These are phyloP conservation scores for Pouteria glomerata DNA, from an alignment of 148 eudicot genomes.

Conservation along the genomic window DNA sequence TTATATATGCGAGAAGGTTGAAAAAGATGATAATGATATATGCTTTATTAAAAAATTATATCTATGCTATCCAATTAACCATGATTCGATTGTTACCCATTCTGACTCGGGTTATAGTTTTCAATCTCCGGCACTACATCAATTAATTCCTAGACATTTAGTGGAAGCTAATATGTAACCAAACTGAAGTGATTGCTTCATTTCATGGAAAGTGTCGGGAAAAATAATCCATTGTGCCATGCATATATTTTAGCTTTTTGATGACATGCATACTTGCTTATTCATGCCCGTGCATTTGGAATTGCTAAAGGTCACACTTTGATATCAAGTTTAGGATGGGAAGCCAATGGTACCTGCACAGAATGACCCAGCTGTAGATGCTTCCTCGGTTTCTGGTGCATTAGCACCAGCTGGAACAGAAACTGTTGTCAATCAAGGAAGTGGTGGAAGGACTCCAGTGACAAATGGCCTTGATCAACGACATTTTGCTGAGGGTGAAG, in stretches of 20 bases:
- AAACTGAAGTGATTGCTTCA: neutral
- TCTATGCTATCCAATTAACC: neutral
- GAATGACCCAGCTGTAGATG: conserved; percentile 20
- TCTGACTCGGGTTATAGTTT: neutral
- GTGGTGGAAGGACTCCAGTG: conserved; percentile 21
- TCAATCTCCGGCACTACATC: neutral
- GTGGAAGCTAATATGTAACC: neutral
- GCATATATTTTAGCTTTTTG: neutral
- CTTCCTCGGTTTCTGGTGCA: conserved; percentile 31
- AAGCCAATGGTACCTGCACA: conserved; percentile 16
- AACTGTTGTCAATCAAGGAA: conserved; percentile 26
- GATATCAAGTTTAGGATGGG: conserved; percentile 20
- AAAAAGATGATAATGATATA: too few species aligned
- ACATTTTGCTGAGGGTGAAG: conserved; percentile 45
- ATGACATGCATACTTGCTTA: neutral
- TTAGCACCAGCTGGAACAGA: conserved; percentile 18
- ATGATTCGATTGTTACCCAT: neutral
- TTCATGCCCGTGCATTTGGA: neutral
- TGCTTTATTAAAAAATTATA: neutral
- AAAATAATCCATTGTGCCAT: neutral
- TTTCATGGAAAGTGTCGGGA: neutral
- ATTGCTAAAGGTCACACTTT: conserved; percentile 2
- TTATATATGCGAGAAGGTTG: neutral
- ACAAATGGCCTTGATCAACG: conserved; percentile 32
- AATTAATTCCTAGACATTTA: neutral